Base-by-base conservation (phyloP, 148 eudicot genomes). In the Silene uniflora region DNA sequence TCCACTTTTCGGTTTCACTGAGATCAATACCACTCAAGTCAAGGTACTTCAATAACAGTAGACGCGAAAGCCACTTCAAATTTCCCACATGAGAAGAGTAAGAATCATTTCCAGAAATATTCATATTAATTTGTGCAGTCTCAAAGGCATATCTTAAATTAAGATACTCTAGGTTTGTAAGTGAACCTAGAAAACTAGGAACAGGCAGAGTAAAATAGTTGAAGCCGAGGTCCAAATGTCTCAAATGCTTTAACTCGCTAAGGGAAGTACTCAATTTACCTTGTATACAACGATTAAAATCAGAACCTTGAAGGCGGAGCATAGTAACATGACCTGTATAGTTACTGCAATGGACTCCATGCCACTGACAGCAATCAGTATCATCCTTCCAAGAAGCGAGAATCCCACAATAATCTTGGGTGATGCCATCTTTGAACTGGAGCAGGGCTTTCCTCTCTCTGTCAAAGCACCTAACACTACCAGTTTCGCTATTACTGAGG, bases 241-340 rank as follows among this genome's bases (percentile, higher is more conserved):
- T 54, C 71, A 77, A 71, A 49, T 71, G 71, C 75, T 49, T 52
- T 64, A 77, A 25, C 27, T 77, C 75, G 47, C 65, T 39, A 25
- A 71, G 71, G 27, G 75, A 77, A 62, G 70, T 23, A 63, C 70
- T 29, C 8, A 77, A 1, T 18, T 11, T 62, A 52, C 80, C 80
- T 29, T 13, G 18, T 16, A 77, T 42, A 70, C 79, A 77, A 23
- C 0, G 10, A 13, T 6, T 10, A 8, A 0, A 5, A 12, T 10
- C 17, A 18, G 18, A 7, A 24, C 61, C 71, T 8, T 4, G 11
- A 25, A 65, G 27, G n/a, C n/a, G n/a, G n/a, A n/a, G n/a, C n/a
- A n/a, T n/a, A n/a, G n/a, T n/a, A n/a, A n/a, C n/a, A n/a, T n/a
- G n/a, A n/a, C n/a, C n/a, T n/a, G n/a, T n/a, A n/a, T n/a, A n/a